phyloP scores from a whole-genome alignment of 768 basidiomycete species.

The Podaxis sp. region DNA sequence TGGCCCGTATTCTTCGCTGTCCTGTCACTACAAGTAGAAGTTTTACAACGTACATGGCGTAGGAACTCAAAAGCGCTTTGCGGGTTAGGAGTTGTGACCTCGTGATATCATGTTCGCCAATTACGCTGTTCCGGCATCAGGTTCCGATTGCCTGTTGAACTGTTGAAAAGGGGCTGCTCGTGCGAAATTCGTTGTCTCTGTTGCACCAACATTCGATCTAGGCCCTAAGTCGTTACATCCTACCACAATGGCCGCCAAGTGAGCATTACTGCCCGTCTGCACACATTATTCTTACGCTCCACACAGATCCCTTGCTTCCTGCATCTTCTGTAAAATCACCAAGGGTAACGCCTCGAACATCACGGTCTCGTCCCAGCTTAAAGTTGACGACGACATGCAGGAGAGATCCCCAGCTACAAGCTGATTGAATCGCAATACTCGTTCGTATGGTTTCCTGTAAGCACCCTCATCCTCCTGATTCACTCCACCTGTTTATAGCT shows the following conservation, averaged over 20 bases:
- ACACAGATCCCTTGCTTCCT: conserved; percentile 52
- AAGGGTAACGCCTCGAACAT: conserved; percentile 48
- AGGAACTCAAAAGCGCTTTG: too few relatives aligned
- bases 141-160: too few relatives aligned
- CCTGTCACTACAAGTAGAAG: neutral
- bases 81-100: too few relatives aligned
- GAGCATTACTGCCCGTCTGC: conserved; percentile 8
- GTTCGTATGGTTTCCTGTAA: conserved; percentile 35
- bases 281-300: neutral
- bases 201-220: neutral
- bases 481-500: conserved; percentile 35
- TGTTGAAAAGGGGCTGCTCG: neutral
- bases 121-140: neutral
- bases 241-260: conserved; percentile 34
- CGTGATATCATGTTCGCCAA: too few relatives aligned
- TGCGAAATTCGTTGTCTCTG: conserved; percentile 6
- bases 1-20: neutral
- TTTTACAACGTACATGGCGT: too few relatives aligned
- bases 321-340: conserved; percentile 95
- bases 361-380: neutral
- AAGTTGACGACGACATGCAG: conserved; percentile 31
- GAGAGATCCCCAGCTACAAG: conserved; percentile 88
- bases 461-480: neutral
- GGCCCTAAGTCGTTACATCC: neutral
- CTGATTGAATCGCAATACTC: conserved; percentile 71